Evolutionary conservation across 2,329 filamentous ascomycete genomes (phyloP), one percentile per base, ranked within the genome.

Genomic region (Penicillium sp.): DNA sequence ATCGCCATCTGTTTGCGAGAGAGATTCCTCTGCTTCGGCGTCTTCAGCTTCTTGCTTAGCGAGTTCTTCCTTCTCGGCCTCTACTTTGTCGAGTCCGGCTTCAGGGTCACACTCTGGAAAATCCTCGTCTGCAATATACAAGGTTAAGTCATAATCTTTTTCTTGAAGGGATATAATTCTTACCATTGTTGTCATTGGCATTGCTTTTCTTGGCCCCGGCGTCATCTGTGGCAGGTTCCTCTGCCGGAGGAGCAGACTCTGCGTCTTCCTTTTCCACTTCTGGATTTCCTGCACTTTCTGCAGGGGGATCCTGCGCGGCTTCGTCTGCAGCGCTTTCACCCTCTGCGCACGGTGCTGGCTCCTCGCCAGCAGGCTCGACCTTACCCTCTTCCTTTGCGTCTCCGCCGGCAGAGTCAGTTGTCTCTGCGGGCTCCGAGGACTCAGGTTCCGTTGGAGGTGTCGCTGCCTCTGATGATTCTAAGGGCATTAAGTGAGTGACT

Each of bases 41-140:
- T 69, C 67, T 41, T 71, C 67, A 12, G 60, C 68, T 21, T 63
- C 69, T 56, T 68, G 61, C 47, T 59, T 61, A 23, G 67, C 67
- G 12, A 61, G 63, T 23, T 58, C 69, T 55, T 63, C 68, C 42
- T 72, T 72, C 46, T 71, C 68, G 5, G 63, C 65, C 32, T 68
- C 67, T 48, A 71, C 62, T 46, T 63, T 57, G 32, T 68, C 68
- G 30, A 52, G 54, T 46, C 61, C 69, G 51, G 60, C 66, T 24
- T 58, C 56, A 51, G 61, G 61, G 56, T 70, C 62, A 51, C 60
- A 63, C 36, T 69, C 67, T 55, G 69, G 67, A 54, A 71, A 70
- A 29, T 63, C 67, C 52, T 69, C 66, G 49, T 70, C 69, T 71
- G 49, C 27, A 21, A 20, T 12, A 7, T 20, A 13, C 57, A 30